Conservation (phyloP, 371 early-diverging fungal genomes). For the Aphelidium insulamus region DNA sequence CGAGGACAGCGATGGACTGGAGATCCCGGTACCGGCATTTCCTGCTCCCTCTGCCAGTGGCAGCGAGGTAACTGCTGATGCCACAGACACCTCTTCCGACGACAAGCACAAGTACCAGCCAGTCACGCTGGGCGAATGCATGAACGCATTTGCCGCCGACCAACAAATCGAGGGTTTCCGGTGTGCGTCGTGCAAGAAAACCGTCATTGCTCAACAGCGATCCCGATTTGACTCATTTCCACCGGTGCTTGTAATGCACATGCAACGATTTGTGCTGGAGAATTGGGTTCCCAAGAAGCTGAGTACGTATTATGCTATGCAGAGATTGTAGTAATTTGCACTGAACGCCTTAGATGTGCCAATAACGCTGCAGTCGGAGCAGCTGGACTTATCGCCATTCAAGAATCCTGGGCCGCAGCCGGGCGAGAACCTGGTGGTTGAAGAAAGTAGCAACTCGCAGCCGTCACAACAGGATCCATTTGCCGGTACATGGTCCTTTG, state of each 20-base stretch:
- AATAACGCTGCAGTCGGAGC: constrained; percentile 6
- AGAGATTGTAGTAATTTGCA: constrained; percentile 9
- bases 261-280: constrained; percentile 60
- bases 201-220: constrained; percentile 32
- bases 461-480: too few relatives aligned
- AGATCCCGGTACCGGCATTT: constrained; percentile 54
- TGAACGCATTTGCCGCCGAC: constrained; percentile 30
- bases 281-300: constrained; percentile 74
- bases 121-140: constrained; percentile 47
- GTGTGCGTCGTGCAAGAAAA: constrained; percentile 52
- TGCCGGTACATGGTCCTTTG: too few relatives aligned
- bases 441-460: neutral
- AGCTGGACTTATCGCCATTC: constrained; percentile 2
- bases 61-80: constrained; percentile 8
- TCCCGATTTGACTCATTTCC: constrained; percentile 64
- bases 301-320: constrained; percentile 15
- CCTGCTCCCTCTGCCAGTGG: too few relatives aligned
- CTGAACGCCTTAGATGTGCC: constrained; percentile 21
- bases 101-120: constrained; percentile 20
- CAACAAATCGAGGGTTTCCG: constrained; percentile 41
- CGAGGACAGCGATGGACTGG: constrained; percentile 29
- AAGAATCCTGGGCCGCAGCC: neutral
- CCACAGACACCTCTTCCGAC: constrained; percentile 4
- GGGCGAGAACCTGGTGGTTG: constrained; percentile 1
- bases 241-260: constrained; percentile 48